Evolutionary conservation across 352 stramenopile species (phyloP), one percentile per base, ranked within the genome.

Genomic region (Elongisporangium senticosum): DNA sequence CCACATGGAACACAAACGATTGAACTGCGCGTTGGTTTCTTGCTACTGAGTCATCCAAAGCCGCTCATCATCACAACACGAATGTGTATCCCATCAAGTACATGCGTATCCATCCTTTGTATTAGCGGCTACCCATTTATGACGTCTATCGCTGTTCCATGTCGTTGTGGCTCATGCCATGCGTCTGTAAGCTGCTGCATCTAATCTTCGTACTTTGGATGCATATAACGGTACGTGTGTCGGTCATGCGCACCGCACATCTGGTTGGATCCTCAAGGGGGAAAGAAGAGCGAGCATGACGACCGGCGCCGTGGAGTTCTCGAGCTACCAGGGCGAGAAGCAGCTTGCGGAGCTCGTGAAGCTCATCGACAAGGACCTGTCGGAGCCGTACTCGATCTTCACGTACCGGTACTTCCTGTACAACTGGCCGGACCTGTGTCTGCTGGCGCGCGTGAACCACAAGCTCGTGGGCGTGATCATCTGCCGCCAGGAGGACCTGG

Each of bases 321-420:
- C 72, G 49, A 68, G 70, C 68, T 95, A 95, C 70, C 75, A 91
- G 55, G 89, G 83, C 57, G 89, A 97, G 75, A 89, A 90, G 59
- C 79, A 97, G 70, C 80, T 98, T 22, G 75, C 74, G 19, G 87
- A 96, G 68, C 88, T 98, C 17, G 93, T 98, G 65, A 87, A 86
- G 60, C 84, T 98, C 51, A 96, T 98, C 55, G 89, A 97, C 68
- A 96, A 96, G 71, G 94, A 98, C 59, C 77, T 98, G 28, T 97
- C 85, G 3, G 94, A 98, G 72, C 94, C 94, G 10, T 98, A 98
- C 75, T 97, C 89, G 23, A 92, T 98, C 60, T 98, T 97, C 75
- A 98, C 94, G 54, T 98, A 98, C 73, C 85, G 94, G n/a, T 98
- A 98, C 68, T 98, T 98, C 67, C 75, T 98, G 52, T 94, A 93